Evolutionary conservation across 257 asterid species (phyloP), one percentile per base, ranked within the genome.

Genomic region (Fraxinus anomala): DNA sequence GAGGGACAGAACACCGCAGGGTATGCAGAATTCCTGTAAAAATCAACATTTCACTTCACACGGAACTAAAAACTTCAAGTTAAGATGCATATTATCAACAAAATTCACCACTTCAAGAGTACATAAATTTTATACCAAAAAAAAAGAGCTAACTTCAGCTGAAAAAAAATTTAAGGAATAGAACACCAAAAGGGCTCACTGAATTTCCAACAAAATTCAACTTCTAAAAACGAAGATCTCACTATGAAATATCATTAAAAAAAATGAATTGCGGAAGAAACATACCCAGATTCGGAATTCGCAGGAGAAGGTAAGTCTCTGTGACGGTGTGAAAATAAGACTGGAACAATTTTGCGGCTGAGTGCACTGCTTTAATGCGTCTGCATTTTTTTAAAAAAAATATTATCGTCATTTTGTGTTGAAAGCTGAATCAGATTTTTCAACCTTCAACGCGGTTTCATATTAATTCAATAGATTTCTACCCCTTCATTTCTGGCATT

Each of bases 121-220:
- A 4, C 54, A 14, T 5, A 17, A 44, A 44, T 44, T 44, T 14
- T 14, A 14, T 44, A 13, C 5, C 2, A 13, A 16, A 16, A 14
- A 16, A 21, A 26, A 37, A 37, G 36, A 33, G 36, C 69, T 21
- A 21, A 42, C 21, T 3, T 9, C 36, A 80, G 23, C 77, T 68
- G 42, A n/a, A 13, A 44, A 33, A 28, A 37, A 8, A 0, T 7
- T 31, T 73, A 37, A 71, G 68, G 56, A 47, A 54, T 59, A 67
- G n/a, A 65, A 36, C 24, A 6, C 39, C 61, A 65, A 33, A 73
- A 68, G 82, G 51, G 17, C 10, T 19, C 10, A 34, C 72, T 33
- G 11, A 74, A 23, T 13, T 74, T 73, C 30, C 63, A 61, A 21
- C 71, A 79, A 59, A 63, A 67, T 68, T 76, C 77, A 68, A 76